phyloP scores from a whole-genome alignment of 2,329 filamentous ascomycete genomes.

The Orbilia blumenaviensis region DNA sequence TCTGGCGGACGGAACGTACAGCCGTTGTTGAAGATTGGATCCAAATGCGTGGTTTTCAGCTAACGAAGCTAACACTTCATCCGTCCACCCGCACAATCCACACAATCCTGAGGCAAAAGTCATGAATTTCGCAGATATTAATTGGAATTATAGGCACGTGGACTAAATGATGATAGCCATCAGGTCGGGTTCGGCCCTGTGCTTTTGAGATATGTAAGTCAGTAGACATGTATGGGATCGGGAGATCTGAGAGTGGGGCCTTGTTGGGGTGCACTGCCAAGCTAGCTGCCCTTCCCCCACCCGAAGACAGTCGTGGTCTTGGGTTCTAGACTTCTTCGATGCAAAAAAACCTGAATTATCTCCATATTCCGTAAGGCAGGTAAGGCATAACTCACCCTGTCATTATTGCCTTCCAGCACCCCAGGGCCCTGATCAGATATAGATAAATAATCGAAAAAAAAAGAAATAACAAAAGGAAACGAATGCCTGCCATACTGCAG shows the following conservation, averaged over 20 bases:
- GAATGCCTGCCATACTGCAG: not conserved
- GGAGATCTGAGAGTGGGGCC: not conserved
- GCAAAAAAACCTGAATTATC: not conserved
- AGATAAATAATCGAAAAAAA: too few species aligned
- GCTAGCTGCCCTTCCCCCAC: not conserved
- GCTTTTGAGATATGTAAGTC: too few species aligned
- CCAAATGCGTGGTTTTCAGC: not conserved
- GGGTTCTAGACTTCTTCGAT: slow-evolving; percentile 7
- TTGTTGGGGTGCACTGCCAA: not conserved
- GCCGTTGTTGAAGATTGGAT: not conserved
- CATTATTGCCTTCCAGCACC: not conserved
- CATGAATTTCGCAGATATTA: not conserved
- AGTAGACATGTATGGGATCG: not conserved
- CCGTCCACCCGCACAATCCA: not conserved
- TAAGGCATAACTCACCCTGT: not conserved
- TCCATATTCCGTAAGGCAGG: not conserved
- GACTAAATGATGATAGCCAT: slow-evolving; percentile 10
- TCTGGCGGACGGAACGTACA: not conserved
- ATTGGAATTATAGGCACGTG: slow-evolving; percentile 7
- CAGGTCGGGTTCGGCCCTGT: not conserved
- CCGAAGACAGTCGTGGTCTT: too few species aligned
- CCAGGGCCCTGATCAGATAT: not conserved
- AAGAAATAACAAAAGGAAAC: not conserved
- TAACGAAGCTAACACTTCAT: not conserved
- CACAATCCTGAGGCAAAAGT: slow-evolving; percentile 8